Percentiles rank a stretch among this genome's conserved stretches.
phyloP scores from a whole-genome alignment of 805 yeast genomes.

The Jamesozyma rosinii region DNA sequence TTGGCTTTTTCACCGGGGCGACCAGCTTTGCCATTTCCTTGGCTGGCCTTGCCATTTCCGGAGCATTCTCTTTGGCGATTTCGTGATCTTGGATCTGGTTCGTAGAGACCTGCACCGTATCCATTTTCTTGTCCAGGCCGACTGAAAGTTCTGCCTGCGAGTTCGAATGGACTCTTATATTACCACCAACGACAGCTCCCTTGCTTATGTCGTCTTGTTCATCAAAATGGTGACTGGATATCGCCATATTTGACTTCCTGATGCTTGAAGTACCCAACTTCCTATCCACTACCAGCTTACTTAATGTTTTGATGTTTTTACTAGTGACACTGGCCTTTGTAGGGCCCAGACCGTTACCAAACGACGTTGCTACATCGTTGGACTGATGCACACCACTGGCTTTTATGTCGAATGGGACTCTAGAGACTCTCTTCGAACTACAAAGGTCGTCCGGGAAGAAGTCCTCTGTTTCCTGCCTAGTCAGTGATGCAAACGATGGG shows the following conservation, averaged over 20 bases:
- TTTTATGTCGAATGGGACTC: conserved; percentile 27
- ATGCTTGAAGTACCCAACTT: conserved; percentile 23
- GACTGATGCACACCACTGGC: conserved; percentile 33
- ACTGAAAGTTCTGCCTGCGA: background rate
- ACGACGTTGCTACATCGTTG: conserved; percentile 30
- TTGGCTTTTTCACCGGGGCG: conserved; percentile 6
- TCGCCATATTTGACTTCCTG: conserved; percentile 8
- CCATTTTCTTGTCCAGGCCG: background rate
- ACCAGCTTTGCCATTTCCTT: background rate
- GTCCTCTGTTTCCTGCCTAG: conserved; percentile 29
- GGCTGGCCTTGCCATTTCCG: background rate
- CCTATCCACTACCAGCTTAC: conserved; percentile 26
- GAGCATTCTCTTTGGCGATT: background rate
- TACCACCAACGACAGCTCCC: background rate
- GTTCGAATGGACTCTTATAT: background rate
- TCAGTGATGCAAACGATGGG: conserved; percentile 6
- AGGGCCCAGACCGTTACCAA: conserved; percentile 30
- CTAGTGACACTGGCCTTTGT: conserved; percentile 28
- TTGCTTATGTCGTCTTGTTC: background rate
- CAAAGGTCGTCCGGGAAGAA: conserved; percentile 25
- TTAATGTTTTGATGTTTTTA: conserved; percentile 25
- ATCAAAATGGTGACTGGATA: background rate
- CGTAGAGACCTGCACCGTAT: background rate
- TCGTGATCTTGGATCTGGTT: background rate
- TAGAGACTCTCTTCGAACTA: conserved; percentile 15